phyloP scores from a whole-genome alignment of 148 eudicot species.

The Selenicereus undatus region DNA sequence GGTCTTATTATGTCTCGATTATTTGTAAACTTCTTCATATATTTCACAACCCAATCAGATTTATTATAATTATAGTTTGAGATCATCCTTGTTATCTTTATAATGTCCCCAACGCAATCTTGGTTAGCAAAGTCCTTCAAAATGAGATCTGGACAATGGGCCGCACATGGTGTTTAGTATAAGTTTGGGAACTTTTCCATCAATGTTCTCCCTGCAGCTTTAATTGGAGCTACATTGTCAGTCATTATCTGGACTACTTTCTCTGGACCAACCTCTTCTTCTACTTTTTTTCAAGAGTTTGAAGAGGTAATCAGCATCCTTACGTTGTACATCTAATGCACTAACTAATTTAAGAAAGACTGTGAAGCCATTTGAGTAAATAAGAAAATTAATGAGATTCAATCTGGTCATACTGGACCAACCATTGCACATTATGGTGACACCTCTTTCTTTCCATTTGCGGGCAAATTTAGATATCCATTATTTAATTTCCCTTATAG shows the following conservation, averaged over 20 bases:
- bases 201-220: no score
- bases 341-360: no score
- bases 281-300: no score
- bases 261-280: not conserved
- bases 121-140: constrained; percentile 1
- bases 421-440: no score
- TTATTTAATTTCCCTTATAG: not conserved
- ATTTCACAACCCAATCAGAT: not conserved
- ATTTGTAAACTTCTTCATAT: constrained; percentile 1
- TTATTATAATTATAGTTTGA: not conserved
- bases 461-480: no score
- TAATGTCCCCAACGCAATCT: not conserved
- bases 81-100: not conserved
- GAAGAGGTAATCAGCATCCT: no score
- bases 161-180: constrained; percentile 8
- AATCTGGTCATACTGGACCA: no score
- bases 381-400: no score
- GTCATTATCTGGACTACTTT: not conserved
- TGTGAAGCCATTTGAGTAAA: no score
- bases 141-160: constrained; percentile 11
- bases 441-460: no score
- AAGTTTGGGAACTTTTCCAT: not conserved
- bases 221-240: not conserved
- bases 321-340: no score
- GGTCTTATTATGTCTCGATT: not conserved